Evolutionary conservation across 2,329 filamentous ascomycete species (phyloP).

Genomic region (Aspergillus hortae): DNA sequence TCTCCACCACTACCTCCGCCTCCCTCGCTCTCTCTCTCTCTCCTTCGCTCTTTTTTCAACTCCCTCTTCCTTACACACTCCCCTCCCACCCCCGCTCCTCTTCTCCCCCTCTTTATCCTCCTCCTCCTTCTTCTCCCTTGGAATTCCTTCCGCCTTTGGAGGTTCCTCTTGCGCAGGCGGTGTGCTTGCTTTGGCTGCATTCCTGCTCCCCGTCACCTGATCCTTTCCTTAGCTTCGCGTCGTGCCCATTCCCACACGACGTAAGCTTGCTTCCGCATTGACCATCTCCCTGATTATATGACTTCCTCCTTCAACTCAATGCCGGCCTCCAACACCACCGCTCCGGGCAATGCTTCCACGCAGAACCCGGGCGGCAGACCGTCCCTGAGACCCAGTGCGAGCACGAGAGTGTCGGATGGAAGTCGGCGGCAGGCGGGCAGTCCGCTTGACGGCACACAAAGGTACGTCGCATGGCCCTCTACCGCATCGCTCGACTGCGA

Average conservation of each 20-base stretch:
- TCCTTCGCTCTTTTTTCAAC: conserved; percentile 4
- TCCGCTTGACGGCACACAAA: conserved; percentile 52
- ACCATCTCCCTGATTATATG: conserved; percentile 29
- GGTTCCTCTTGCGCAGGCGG: conserved; percentile 30
- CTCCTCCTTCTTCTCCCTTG: conserved; percentile 8
- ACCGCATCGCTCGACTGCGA: too few species aligned
- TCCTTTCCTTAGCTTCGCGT: conserved; percentile 24
- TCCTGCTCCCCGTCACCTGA: conserved; percentile 20
- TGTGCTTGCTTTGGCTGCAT: conserved; percentile 37
- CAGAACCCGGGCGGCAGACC: conserved; percentile 38
- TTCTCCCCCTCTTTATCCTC: conserved; percentile 7
- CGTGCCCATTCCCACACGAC: conserved; percentile 33
- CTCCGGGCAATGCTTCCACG: conserved; percentile 38
- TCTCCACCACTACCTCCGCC: not conserved
- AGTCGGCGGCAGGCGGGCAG: conserved; percentile 55
- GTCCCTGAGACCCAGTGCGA: conserved; percentile 49
- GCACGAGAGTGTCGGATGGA: conserved; percentile 50
- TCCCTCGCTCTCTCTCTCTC: conserved; percentile 11
- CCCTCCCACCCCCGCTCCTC: not conserved
- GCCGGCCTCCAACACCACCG: conserved; percentile 33
- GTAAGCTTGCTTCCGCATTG: conserved; percentile 25
- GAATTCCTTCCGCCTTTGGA: conserved; percentile 12
- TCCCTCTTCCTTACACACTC: conserved; percentile 2
- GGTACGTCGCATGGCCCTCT: conserved; percentile 42
- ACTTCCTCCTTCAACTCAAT: conserved; percentile 39